Percentiles rank a stretch among this genome's conserved stretches.
Evolutionary conservation across 352 stramenopile genomes (phyloP).

Genomic region (Phytophthora pseudosyringae): DNA sequence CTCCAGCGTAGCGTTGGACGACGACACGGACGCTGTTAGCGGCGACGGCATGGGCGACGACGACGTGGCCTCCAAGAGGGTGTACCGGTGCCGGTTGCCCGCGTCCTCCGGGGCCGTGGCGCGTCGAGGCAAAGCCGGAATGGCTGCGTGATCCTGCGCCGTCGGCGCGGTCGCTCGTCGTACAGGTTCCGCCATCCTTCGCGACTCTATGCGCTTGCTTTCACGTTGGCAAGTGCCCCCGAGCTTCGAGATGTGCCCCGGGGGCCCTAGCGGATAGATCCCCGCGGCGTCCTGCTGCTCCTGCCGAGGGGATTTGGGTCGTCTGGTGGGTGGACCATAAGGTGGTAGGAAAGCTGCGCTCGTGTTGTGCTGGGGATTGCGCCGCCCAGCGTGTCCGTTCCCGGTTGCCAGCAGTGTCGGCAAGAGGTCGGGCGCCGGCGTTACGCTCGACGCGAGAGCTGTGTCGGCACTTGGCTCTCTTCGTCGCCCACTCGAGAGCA

Average conservation of each 20-base stretch:
- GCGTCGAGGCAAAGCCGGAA: conserved; percentile 23
- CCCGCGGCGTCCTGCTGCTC: conserved; percentile 12
- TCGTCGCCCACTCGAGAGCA: conserved; percentile 20
- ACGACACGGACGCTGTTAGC: conserved; percentile 19
- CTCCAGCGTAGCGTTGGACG: conserved; percentile 30
- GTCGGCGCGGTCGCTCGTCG: conserved; percentile 32
- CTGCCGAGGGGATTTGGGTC: conserved; percentile 27
- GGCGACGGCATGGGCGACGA: conserved; percentile 12
- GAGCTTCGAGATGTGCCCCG: conserved; percentile 21
- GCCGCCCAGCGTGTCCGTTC: conserved; percentile 19
- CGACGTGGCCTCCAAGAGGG: conserved; percentile 15
- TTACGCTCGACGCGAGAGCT: conserved; percentile 5
- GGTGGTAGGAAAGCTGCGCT: conserved; percentile 12
- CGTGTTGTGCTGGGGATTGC: conserved; percentile 1
- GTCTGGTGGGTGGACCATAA: conserved; percentile 37
- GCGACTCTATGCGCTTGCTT: conserved; percentile 20
- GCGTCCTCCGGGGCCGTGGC: conserved; percentile 24
- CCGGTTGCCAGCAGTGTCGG: conserved; percentile 31
- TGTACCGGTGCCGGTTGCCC: conserved; percentile 10
- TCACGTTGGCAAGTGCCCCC: conserved; percentile 33
- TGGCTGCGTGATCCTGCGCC: conserved; percentile 18
- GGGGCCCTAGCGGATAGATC: conserved; percentile 4
- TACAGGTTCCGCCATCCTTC: conserved; percentile 30
- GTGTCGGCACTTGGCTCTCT: conserved; percentile 11
- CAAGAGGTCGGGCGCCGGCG: conserved; percentile 15